Base-by-base conservation (phyloP, 164 flowering plant genomes). In the Dillenia turbinata region DNA sequence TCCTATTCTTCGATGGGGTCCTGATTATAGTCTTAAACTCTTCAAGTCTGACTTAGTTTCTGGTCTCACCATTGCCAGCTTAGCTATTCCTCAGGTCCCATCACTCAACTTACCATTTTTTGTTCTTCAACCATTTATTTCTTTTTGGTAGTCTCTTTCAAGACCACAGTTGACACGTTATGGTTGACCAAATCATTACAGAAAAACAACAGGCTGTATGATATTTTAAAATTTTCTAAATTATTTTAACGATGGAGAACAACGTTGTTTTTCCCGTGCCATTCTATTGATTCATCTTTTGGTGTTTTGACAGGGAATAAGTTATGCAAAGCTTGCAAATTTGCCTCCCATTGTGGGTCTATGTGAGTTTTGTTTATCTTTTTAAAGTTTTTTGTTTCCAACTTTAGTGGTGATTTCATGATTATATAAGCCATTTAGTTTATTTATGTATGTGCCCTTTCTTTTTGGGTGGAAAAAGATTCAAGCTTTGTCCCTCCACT, bases 401-500 rank as follows among this genome's bases (percentile, higher is more conserved):
- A 57, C 24, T 52, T 45, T 9, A 26, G 49, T 49, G 4, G 15
- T 1, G 22, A 16, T 12, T 52, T 10, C 17, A 3, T 17, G 9
- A 52, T 43, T 24, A 16, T 33, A 10, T 6, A 10, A 22, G 5
- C 8, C 19, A 9, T 45, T 43, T 7, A 0, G 3, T 54, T 9
- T 51, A 11, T 43, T 8, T 44, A 15, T 54, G 24, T 16, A 13
- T 26, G 1, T 17, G 2, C 49, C 22, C 5, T n/a, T 57, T 15
- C 24, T 15, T 65, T 16, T 15, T 44, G 1, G 40, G 40, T 26
- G n/a, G 63, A 44, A 68, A 52, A 44, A 92, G 98, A 89, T 82
- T 92, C 98, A 17, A 92, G 98, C 73, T 92, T 92, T 80, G 96
- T 88, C 17, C 98, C 98, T 43, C 98, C 98, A 2, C 77, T 92